Base-by-base conservation (phyloP, 2,329 filamentous ascomycete species). In the Cryphonectria radicalis region DNA sequence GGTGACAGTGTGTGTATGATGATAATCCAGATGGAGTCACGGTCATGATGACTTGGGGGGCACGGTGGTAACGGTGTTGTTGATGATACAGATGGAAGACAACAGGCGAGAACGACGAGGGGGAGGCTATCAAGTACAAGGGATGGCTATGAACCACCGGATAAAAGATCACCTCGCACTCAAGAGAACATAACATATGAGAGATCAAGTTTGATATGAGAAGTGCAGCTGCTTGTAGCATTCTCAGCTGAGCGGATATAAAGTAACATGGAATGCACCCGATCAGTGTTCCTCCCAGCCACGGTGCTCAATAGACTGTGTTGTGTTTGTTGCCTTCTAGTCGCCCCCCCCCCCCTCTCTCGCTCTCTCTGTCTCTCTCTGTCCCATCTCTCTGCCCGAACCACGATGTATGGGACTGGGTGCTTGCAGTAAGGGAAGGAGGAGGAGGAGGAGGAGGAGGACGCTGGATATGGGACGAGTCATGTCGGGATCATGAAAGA, bases 401-500 rank as follows among this genome's bases (percentile, higher is more conserved):
- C 46, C 7, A 50, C 46, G 6, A 50, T 11, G 7, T n/a, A 10
- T 50, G 2, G 3, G 22, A 50, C 43, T 50, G 46, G 46, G 46
- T 50, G 22, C 22, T 6, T 50, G 46, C 46, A 50, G 46, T 50
- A 50, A 50, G 46, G 43, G 14, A 46, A 19, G 5, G 17, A 46
- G 17, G 46, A 50, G 6, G 46, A 50, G 46, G 19, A 50, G 6
- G 32, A 1, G 32, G 25, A 28, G 19, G 6, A 59, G 46, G 14
- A 59, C 14, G 55, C 28, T 59, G 19, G 25, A 32, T 50, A 50
- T 50, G 46, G 46, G 55, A 59, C 55, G 55, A 59, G 55, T 59
- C 55, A 32, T 59, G 55, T 32, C 13, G 28, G 32, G 55, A 59
- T 59, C 13, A 6, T 13, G 2, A 59, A 19, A 59, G 14, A 4